phyloP scores from a whole-genome alignment of 768 basidiomycete species.

The Naganishia vishniacii region DNA sequence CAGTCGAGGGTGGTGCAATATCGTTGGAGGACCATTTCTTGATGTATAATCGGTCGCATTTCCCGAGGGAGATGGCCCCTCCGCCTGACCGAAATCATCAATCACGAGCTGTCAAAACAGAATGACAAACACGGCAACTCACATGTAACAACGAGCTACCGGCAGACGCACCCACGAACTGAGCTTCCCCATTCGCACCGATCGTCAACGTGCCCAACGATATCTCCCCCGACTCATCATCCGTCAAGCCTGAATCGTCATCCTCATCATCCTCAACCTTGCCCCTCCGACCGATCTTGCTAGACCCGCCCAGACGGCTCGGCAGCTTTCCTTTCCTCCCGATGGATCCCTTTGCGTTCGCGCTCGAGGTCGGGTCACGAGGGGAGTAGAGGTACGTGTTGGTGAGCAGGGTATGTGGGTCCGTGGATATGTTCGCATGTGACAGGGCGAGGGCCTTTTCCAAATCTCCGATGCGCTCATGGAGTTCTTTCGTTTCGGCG shows the following conservation, averaged over 20 bases:
- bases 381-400: constrained; percentile 40
- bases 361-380: constrained; percentile 26
- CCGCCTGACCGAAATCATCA: background rate
- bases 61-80: constrained; percentile 9
- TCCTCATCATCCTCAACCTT: background rate
- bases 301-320: constrained; percentile 7
- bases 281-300: background rate
- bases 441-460: constrained; percentile 43
- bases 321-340: constrained; percentile 16
- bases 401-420: constrained; percentile 41
- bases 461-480: constrained; percentile 41
- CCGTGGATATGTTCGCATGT: constrained; percentile 31
- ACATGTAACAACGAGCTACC: constrained; percentile 41
- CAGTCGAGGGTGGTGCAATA: background rate
- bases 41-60: background rate
- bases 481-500: constrained; percentile 44
- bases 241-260: constrained; percentile 17
- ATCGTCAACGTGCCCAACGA: constrained; percentile 45
- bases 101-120: background rate
- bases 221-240: constrained; percentile 38
- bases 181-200: constrained; percentile 37
- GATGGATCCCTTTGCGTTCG: background rate
- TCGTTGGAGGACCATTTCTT: constrained; percentile 4
- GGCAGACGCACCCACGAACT: constrained; percentile 43
- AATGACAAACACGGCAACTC: constrained; percentile 7